These are phyloP conservation scores for Rhodomyrtus tomentosa DNA, from an alignment of 345 rosid species.

Conservation along the genomic window DNA sequence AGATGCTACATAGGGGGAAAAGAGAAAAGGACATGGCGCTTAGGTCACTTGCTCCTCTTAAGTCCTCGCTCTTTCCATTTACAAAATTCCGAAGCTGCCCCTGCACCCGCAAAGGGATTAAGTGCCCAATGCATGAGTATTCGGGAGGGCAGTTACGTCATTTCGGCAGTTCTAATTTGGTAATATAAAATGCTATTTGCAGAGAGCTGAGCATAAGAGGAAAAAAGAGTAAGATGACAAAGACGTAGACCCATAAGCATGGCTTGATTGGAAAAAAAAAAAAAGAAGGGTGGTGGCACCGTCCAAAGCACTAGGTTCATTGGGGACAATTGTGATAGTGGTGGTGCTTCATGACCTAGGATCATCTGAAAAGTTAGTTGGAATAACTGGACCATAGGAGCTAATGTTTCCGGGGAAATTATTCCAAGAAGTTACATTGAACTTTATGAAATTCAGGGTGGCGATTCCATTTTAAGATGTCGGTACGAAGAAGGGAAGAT, in stretches of 20 bases:
- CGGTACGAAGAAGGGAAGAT: background rate
- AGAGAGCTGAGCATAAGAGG: background rate
- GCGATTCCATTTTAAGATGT: background rate
- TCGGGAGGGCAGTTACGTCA: background rate
- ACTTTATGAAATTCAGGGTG: background rate
- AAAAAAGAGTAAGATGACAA: constrained; percentile 4
- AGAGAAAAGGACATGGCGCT: background rate
- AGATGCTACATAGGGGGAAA: constrained; percentile 9
- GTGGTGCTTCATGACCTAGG: background rate
- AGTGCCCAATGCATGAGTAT: background rate
- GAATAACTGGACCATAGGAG: background rate
- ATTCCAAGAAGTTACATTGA: too few relatives aligned
- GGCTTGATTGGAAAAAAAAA: background rate
- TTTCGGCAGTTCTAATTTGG: background rate
- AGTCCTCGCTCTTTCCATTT: background rate
- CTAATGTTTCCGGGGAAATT: background rate
- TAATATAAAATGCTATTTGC: background rate
- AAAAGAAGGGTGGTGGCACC: background rate
- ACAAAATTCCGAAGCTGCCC: background rate
- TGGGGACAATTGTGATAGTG: background rate
- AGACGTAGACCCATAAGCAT: constrained; percentile 1
- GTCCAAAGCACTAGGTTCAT: constrained; percentile 1
- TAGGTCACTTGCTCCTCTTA: background rate
- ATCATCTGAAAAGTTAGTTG: background rate
- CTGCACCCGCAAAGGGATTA: background rate